Evolutionary conservation across 1,139 yeast genomes (phyloP).

Genomic region (Taiozyma onychis): DNA sequence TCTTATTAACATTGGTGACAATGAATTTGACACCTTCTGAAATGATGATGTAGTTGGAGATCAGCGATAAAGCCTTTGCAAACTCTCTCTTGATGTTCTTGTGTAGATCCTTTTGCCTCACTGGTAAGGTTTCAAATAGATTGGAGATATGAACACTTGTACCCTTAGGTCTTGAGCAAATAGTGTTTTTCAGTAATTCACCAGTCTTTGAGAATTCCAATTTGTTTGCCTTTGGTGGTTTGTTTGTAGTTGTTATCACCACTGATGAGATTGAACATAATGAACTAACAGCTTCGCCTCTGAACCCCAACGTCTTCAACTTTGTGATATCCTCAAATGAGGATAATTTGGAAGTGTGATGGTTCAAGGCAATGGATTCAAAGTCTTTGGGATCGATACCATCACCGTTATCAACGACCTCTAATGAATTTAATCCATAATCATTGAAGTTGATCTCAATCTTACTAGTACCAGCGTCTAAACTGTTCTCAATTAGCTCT

Average conservation of each 20-base stretch:
- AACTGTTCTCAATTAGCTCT: constrained; percentile 79
- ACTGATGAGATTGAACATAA: constrained; percentile 56
- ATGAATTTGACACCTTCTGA: constrained; percentile 52
- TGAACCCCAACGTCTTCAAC: constrained; percentile 63
- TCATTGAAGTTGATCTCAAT: constrained; percentile 64
- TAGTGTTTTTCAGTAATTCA: constrained; percentile 30
- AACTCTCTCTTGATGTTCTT: constrained; percentile 71
- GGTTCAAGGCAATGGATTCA: constrained; percentile 56
- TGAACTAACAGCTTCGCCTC: constrained; percentile 84
- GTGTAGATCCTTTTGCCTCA: constrained; percentile 62
- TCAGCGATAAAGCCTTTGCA: constrained; percentile 50
- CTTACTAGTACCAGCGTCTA: constrained; percentile 69
- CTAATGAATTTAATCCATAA: constrained; percentile 71
- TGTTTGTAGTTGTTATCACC: constrained; percentile 50
- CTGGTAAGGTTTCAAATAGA: constrained; percentile 65
- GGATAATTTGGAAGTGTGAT: constrained; percentile 73
- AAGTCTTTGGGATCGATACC: constrained; percentile 65
- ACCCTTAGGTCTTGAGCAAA: constrained; percentile 53
- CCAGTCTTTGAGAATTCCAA: constrained; percentile 55
- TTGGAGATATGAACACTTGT: constrained; percentile 48
- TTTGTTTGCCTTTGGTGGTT: constrained; percentile 52
- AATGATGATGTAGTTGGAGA: constrained; percentile 65
- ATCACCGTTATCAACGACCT: constrained; percentile 69
- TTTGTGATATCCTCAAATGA: constrained; percentile 49
- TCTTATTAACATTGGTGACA: constrained; percentile 46